A percentile compares a stretch with the other conserved stretches of the same genome.
Conservation (phyloP, 228 moss, liverwort and hornwort species). For the Sphagnum magellanicum region DNA sequence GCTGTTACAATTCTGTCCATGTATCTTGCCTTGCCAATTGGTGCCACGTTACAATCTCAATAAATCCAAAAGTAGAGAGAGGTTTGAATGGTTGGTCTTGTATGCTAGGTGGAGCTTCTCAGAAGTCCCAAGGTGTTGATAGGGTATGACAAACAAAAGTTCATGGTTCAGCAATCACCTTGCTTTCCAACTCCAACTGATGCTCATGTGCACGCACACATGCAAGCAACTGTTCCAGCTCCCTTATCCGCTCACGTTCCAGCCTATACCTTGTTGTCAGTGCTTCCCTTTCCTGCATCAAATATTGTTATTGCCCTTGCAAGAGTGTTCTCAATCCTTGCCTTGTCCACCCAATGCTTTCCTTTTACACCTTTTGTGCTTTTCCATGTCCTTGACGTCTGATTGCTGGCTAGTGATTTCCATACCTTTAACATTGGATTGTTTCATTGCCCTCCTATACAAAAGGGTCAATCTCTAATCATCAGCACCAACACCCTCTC, state of each 20-base stretch:
- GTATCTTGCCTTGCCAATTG: no score
- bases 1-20: no score
- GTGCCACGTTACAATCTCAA: no score
- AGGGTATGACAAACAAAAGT: neutral
- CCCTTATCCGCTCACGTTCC: conserved; percentile 75
- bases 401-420: no score
- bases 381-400: no score
- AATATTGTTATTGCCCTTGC: conserved; percentile 3
- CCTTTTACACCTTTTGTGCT: neutral
- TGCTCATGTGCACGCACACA: conserved; percentile 69
- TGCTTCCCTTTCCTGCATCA: conserved; percentile 51
- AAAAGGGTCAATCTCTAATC: no score
- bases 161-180: conserved; percentile 20
- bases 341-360: neutral
- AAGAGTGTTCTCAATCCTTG: neutral
- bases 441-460: no score
- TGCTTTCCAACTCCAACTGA: conserved; percentile 69
- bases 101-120: no score
- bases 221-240: conserved; percentile 68
- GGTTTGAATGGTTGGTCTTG: no score
- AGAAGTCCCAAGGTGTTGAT: neutral
- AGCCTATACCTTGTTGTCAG: conserved; percentile 44
- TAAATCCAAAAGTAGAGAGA: no score
- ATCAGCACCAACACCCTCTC: no score
- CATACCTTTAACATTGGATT: neutral